Evolutionary conservation across 2,329 filamentous ascomycete genomes (phyloP), one percentile per base, ranked within the genome.

Genomic region (Sporothrix curviconia): DNA sequence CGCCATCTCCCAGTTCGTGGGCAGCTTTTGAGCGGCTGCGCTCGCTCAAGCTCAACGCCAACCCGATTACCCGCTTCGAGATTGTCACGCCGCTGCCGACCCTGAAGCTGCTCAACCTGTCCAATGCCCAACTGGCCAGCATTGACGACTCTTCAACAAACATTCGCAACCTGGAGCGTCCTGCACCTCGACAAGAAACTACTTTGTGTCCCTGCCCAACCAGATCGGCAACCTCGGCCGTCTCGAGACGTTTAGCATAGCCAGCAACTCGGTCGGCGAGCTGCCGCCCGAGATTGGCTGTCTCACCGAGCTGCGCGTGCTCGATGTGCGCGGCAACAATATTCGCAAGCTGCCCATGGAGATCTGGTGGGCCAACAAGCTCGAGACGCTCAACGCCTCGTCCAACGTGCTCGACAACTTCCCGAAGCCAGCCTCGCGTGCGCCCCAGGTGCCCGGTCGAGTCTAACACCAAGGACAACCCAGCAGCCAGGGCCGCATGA

Each of bases 241-340:
- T 64, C 76, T 99, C 30, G 92, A 97, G 67, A 86, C 95, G 70
- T 87, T 99, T 67, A 97, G 91, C 71, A 91, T 97, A 62, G 91
- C 92, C 39, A 89, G 92, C 70, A 99, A 99, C 68, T 87, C 88
- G 0, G 79, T 99, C 3, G 89, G 86, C 60, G 85, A 89, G 63
- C 76, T 99, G 30, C 94, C 94, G 4, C 72, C 88, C 0, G 91
- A 96, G 64, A 90, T 99, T 63, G 94, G 94, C 5, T 92, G 89
- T 62, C 78, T 99, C 24, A 82, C 80, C 0, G 92, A 97, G 69
- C 78, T 99, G 61, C 86, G 85, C 55, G 87, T 91, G 61, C 78
- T 99, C 40, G 92, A 99, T 68, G 81, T 97, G 17, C 83, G 92
- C 62, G 90, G 94, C 67, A 99, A 97, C 75, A 99, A 97, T 67